Conservation (phyloP, 345 rosid genomes). For the Acer negundo region DNA sequence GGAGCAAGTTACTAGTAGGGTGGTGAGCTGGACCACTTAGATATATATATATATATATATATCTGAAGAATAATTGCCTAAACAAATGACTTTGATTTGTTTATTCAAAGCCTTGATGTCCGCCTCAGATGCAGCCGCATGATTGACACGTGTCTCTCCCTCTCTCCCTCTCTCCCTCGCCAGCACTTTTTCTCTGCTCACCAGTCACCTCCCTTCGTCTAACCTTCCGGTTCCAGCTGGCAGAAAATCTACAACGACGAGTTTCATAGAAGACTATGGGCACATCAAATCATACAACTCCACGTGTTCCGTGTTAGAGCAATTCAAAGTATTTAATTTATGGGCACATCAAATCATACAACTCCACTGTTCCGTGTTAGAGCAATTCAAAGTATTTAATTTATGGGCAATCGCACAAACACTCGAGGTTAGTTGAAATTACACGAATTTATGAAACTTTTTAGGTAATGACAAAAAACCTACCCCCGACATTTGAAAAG, state of each 20-base stretch:
- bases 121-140: constrained; percentile 23
- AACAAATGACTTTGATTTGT: neutral
- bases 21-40: constrained; percentile 27
- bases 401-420: too few relatives aligned
- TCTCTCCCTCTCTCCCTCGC: constrained; percentile 1
- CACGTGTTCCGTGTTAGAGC: neutral
- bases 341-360: neutral
- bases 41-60: neutral
- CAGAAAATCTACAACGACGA: neutral
- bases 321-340: too few relatives aligned
- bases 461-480: too few relatives aligned
- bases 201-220: neutral
- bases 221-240: neutral
- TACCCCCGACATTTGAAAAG: too few relatives aligned
- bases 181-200: neutral
- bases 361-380: neutral
- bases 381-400: too few relatives aligned
- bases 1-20: neutral
- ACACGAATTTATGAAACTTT: too few relatives aligned
- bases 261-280: neutral
- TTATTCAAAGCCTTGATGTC: constrained; percentile 33
- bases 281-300: neutral
- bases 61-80: constrained; percentile 22
- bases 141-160: constrained; percentile 27
- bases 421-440: too few relatives aligned